These are phyloP conservation scores for Maudiozyma turicensis DNA, from an alignment of 805 yeast species.

Conservation along the genomic window DNA sequence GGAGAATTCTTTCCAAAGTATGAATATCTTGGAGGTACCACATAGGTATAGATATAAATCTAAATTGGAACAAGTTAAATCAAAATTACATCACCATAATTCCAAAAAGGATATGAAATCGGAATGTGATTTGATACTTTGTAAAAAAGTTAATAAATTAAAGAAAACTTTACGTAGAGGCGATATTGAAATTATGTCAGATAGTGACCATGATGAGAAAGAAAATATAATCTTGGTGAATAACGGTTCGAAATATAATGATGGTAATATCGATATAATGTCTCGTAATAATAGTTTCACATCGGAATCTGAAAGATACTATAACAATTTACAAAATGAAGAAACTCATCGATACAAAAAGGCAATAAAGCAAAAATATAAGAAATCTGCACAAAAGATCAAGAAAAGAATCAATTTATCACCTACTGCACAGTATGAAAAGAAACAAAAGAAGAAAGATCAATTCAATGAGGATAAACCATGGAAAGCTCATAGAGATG, in stretches of 20 bases:
- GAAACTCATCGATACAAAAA: neutral
- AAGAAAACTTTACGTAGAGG: neutral
- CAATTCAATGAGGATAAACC: slow-evolving; percentile 81
- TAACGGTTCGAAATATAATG: neutral
- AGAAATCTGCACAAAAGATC: neutral
- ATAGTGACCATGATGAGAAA: neutral
- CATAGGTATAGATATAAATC: neutral
- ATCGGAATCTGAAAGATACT: too few relatives aligned
- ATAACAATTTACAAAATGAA: neutral
- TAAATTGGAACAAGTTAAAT: neutral
- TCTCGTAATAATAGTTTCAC: too few relatives aligned
- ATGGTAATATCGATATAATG: neutral
- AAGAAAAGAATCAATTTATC: neutral
- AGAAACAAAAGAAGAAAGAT: neutral
- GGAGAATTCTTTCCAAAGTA: neutral
- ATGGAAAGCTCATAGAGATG: slow-evolving; percentile 76
- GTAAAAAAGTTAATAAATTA: neutral
- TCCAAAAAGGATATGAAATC: neutral
- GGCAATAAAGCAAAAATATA: neutral
- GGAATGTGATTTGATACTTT: neutral
- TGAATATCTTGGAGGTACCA: neutral
- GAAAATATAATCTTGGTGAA: neutral
- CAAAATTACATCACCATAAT: neutral
- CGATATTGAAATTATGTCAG: neutral
- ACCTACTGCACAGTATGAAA: neutral